Evolutionary conservation across 2,329 filamentous ascomycete species (phyloP).

Genomic region (Fusarium miscanthi): DNA sequence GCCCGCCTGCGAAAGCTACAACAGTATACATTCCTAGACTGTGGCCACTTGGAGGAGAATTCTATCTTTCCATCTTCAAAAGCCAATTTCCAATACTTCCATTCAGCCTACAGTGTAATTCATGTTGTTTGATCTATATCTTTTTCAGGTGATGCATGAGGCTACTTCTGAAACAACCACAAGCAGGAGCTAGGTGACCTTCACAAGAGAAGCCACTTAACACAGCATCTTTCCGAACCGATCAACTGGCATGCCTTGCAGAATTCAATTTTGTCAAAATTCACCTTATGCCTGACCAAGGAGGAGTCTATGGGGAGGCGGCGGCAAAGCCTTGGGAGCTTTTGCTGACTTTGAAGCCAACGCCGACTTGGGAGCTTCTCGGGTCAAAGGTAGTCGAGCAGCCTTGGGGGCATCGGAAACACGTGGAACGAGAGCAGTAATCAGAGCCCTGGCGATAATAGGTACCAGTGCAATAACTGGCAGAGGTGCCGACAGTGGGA

Average conservation of each 20-base stretch:
- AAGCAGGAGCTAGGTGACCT: neutral
- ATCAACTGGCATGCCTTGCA: fast-evolving
- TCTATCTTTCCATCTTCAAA: neutral
- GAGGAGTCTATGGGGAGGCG: neutral
- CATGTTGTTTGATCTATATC: neutral
- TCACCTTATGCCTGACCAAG: too few species aligned
- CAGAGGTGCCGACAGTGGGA: conserved; percentile 19
- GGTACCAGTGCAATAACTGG: conserved; percentile 26
- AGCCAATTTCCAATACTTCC: fast-evolving
- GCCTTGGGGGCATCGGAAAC: conserved; percentile 2
- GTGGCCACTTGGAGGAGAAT: neutral
- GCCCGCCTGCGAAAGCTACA: neutral
- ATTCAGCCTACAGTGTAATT: neutral
- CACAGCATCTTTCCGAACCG: neutral
- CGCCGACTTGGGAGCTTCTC: conserved; percentile 4
- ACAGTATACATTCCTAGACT: neutral
- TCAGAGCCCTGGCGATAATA: conserved; percentile 15
- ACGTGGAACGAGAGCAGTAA: conserved; percentile 7
- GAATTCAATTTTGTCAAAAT: too few species aligned
- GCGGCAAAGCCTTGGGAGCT: neutral
- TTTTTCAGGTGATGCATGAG: neutral
- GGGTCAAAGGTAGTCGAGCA: conserved; percentile 9
- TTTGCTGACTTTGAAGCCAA: conserved; percentile 8
- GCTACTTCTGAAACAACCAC: neutral
- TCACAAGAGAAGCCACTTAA: neutral